Conservation (phyloP, 768 basidiomycete species). For the Tubosaeta sp. region DNA sequence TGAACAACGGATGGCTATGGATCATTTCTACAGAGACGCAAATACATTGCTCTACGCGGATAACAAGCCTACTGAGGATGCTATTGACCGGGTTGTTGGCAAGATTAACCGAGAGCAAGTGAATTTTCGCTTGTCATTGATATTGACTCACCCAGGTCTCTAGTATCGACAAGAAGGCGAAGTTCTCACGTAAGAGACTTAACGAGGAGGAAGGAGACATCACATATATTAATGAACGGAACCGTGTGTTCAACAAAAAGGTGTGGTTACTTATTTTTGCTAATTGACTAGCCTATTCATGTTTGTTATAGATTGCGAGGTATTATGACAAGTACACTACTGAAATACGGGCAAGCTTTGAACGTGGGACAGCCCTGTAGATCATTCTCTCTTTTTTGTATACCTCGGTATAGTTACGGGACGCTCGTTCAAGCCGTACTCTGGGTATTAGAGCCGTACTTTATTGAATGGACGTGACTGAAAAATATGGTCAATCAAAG, state of each 20-base stretch:
- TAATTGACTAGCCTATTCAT: not conserved
- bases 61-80: constrained; percentile 92
- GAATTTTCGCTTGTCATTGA: not conserved
- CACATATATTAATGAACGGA: constrained; percentile 98
- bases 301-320: constrained; percentile 64
- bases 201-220: constrained; percentile 96
- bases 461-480: too few species aligned
- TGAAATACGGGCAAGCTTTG: constrained; percentile 96
- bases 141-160: not conserved
- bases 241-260: constrained; percentile 98
- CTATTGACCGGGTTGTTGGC: constrained; percentile 84
- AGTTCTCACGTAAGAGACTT: constrained; percentile 81
- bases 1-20: constrained; percentile 64
- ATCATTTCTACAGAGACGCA: constrained; percentile 88
- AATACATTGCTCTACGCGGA: constrained; percentile 93
- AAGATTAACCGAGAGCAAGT: constrained; percentile 94
- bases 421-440: too few species aligned
- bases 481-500: not conserved
- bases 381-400: constrained; percentile 3
- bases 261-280: constrained; percentile 31
- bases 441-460: too few species aligned
- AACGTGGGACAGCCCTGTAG: constrained; percentile 90
- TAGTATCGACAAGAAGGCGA: constrained; percentile 86
- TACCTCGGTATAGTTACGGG: constrained; percentile 9
- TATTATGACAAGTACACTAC: constrained; percentile 97